Percentiles rank a stretch among this genome's conserved stretches.
These are phyloP conservation scores for Penicillium sp. DNA, from an alignment of 2,329 filamentous ascomycete genomes.

Conservation along the genomic window DNA sequence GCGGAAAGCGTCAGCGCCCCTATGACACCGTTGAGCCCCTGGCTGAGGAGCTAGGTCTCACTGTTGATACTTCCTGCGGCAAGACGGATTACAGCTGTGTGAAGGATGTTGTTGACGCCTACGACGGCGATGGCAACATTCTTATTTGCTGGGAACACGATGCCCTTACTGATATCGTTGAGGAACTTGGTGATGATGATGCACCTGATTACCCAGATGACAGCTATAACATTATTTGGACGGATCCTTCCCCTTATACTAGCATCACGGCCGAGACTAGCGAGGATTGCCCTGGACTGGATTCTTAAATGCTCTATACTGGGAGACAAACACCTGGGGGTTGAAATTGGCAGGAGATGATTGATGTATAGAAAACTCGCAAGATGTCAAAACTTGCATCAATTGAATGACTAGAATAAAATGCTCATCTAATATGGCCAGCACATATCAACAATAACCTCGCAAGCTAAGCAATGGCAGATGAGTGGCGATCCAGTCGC, in stretches of 20 bases:
- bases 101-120: constrained; percentile 49
- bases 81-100: constrained; percentile 59
- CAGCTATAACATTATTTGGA: constrained; percentile 59
- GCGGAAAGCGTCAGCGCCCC: constrained; percentile 54
- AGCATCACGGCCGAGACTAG: constrained; percentile 48
- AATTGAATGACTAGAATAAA: background rate
- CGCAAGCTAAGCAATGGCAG: constrained; percentile 1
- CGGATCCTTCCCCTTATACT: constrained; percentile 52
- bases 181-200: constrained; percentile 53
- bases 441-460: background rate
- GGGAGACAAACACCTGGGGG: background rate
- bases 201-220: constrained; percentile 53
- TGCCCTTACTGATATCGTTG: constrained; percentile 52
- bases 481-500: background rate
- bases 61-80: constrained; percentile 57
- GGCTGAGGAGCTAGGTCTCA: constrained; percentile 55
- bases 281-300: constrained; percentile 57
- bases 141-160: constrained; percentile 64
- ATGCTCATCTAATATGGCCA: background rate
- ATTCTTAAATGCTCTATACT: constrained; percentile 26
- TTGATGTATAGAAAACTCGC: background rate
- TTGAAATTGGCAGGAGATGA: background rate
- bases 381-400: background rate
- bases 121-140: constrained; percentile 56
- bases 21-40: constrained; percentile 59